Percentiles rank a stretch among this genome's conserved stretches.
These are phyloP conservation scores for Zoysia japonica DNA, from an alignment of 176 grass and related monocot genomes.

Conservation along the genomic window DNA sequence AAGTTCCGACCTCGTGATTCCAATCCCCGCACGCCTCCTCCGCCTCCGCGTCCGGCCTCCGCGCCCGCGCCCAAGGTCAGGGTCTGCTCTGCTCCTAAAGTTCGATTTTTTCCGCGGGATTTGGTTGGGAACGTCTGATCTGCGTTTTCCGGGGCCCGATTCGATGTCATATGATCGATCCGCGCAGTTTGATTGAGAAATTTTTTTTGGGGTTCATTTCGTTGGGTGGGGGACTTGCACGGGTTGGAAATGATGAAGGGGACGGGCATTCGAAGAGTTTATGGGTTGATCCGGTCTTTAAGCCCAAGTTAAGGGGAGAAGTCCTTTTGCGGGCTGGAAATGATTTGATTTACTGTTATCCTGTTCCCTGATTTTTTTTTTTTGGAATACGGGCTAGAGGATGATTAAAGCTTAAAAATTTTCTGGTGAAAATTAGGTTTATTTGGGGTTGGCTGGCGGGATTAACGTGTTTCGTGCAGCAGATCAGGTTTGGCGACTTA, in stretches of 20 bases:
- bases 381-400: background rate
- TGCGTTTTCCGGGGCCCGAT: background rate
- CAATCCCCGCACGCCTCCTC: conserved; percentile 42
- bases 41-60: conserved; percentile 27
- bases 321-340: background rate
- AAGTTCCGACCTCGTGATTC: conserved; percentile 50
- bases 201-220: background rate
- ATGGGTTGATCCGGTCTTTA: background rate
- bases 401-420: background rate
- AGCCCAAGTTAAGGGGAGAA: background rate
- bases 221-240: conserved; percentile 25
- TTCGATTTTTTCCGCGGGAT: background rate
- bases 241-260: background rate
- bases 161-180: conserved; percentile 27
- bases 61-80: conserved; percentile 47
- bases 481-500: background rate
- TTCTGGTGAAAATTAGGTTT: background rate
- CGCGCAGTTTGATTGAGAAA: background rate
- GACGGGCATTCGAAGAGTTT: background rate
- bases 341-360: conserved; percentile 17
- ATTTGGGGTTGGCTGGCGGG: background rate
- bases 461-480: background rate
- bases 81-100: conserved; percentile 27
- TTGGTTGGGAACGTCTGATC: conserved; percentile 16
- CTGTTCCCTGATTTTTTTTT: background rate